Base-by-base conservation (phyloP, 1,139 yeast genomes). In the Taiozyma onychis region DNA sequence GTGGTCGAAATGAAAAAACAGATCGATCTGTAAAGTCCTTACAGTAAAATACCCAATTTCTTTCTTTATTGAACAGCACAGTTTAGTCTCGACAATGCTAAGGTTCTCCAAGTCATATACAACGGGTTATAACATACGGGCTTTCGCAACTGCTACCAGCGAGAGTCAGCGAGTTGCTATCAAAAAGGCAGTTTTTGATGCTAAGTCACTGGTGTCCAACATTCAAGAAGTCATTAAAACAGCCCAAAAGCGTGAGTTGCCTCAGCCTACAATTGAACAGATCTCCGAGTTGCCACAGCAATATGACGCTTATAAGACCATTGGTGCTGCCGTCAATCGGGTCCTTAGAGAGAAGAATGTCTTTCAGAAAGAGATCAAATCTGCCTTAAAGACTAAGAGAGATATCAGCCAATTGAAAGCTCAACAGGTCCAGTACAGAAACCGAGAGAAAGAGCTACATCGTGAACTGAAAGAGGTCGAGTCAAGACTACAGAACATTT, bases 171-270 rank as follows among this genome's bases (percentile, higher is more conserved):
- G 54, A 9, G 45, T 46, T 18, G 47, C 55, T 10, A 48, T 67
- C 44, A 66, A 61, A 61, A 70, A 65, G 49, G 82, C 86, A 0
- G 72, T 70, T 22, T 73, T 74, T 54, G 82, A 84, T 58, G 66
- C 80, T 50, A 78, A 76, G 59, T 60, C 66, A 0, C 72, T 85
- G 3, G 60, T 78, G 2, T 60, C 63, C 2, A 67, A 75, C 41
- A 58, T 74, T 2, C 68, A 67, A 2, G 61, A 54, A 28, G 78
- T 77, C 57, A 63, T 72, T 30, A 71, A 70, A 3, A 76, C 83
- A n/a, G 72, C 84, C 2, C 55, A 58, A 4, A 67, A 77, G 48
- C 71, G 93, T 54, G 71, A 74, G 30, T 59, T 72, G 49, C 57
- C 67, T 56, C 52, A 66, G 49, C 53, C 66, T 47, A 44, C 65